A percentile compares a stretch with the other conserved stretches of the same genome.
phyloP scores from a whole-genome alignment of 768 basidiomycete species.

The Daedaleopsis nitida region DNA sequence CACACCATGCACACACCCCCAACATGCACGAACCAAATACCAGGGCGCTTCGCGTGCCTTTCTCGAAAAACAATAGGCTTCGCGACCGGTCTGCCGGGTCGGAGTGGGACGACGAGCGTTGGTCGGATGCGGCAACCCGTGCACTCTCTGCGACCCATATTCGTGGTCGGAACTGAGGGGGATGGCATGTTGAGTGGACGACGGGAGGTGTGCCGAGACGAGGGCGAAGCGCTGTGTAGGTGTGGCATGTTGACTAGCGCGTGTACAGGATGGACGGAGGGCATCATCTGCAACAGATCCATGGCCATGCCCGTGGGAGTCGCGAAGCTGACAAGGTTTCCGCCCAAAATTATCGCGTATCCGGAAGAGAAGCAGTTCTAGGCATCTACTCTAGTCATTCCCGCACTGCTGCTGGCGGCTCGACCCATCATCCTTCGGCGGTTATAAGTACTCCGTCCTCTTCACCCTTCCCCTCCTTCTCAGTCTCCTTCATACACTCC shows the following conservation, averaged over 20 bases:
- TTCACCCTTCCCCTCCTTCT: slow-evolving; percentile 24
- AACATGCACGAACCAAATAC: slow-evolving; percentile 4
- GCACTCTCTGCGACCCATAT: neutral
- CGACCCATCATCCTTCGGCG: slow-evolving; percentile 32
- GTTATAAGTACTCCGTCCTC: slow-evolving; percentile 31
- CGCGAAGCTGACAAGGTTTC: slow-evolving; percentile 21
- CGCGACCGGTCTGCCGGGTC: slow-evolving; percentile 10
- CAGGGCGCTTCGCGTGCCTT: slow-evolving; percentile 1
- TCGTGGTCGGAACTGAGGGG: neutral
- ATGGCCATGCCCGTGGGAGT: slow-evolving; percentile 24
- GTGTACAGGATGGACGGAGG: slow-evolving; percentile 12
- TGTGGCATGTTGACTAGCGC: slow-evolving; percentile 10
- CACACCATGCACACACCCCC: slow-evolving; percentile 14
- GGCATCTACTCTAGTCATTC: slow-evolving; percentile 30
- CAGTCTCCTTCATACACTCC: slow-evolving; percentile 20
- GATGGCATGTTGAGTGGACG: neutral
- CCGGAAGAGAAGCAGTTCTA: slow-evolving; percentile 24
- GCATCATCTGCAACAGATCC: slow-evolving; percentile 23
- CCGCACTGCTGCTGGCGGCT: slow-evolving; percentile 27
- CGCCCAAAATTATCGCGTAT: slow-evolving; percentile 20
- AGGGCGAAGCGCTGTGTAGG: neutral
- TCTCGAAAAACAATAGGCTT: slow-evolving; percentile 2
- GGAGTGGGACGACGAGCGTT: neutral
- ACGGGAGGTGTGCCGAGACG: neutral
- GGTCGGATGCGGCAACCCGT: neutral